These are phyloP conservation scores for Metarhizium album DNA, from an alignment of 2,329 filamentous ascomycete genomes.

Conservation along the genomic window DNA sequence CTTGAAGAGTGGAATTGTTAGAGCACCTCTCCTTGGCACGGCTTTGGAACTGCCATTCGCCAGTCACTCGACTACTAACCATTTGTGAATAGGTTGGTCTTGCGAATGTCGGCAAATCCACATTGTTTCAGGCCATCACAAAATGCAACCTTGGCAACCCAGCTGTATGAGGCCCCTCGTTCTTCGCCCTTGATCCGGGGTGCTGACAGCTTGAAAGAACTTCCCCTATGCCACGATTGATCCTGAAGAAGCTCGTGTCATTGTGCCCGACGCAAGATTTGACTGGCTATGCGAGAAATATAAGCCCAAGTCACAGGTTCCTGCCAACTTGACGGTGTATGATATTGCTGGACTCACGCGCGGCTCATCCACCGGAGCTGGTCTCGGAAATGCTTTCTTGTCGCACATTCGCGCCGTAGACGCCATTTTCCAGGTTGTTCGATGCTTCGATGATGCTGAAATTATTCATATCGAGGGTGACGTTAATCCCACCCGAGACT, in stretches of 20 bases:
- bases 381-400: constrained; percentile 95
- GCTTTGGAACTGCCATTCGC: background rate
- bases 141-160: constrained; percentile 96
- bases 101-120: constrained; percentile 98
- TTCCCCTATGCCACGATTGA: constrained; percentile 99
- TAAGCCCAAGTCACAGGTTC: constrained; percentile 94
- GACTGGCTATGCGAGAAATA: constrained; percentile 95
- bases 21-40: constrained; percentile 16
- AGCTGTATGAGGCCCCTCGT: constrained; percentile 52
- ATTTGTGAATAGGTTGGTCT: constrained; percentile 65
- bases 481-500: constrained; percentile 85
- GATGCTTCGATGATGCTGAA: constrained; percentile 97
- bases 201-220: constrained; percentile 52
- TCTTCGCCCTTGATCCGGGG: constrained; percentile 23
- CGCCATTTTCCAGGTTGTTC: constrained; percentile 94
- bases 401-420: constrained; percentile 98
- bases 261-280: constrained; percentile 91
- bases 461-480: constrained; percentile 99
- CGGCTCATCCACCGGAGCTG: constrained; percentile 92
- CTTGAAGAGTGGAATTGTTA: constrained; percentile 97
- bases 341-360: constrained; percentile 96
- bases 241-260: constrained; percentile 92
- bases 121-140: constrained; percentile 98
- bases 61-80: constrained; percentile 3
- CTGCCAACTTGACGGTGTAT: constrained; percentile 94